Percentiles rank a stretch among this genome's conserved stretches.
phyloP scores from a whole-genome alignment of 495 filamentous ascomycete genomes.

The Aspergillus hancockii region DNA sequence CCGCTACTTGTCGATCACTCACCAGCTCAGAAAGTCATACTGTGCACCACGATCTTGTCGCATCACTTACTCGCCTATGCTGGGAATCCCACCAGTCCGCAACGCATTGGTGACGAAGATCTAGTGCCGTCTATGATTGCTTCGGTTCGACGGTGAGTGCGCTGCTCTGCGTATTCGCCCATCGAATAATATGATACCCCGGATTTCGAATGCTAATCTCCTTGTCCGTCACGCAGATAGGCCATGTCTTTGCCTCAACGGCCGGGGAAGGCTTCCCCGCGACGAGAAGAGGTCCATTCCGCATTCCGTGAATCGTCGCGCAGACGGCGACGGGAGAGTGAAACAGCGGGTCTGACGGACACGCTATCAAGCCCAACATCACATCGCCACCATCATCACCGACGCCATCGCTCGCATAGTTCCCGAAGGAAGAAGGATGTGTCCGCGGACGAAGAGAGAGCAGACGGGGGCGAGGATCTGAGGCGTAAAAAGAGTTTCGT shows the following conservation, averaged over 20 bases:
- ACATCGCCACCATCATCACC: conserved; percentile 37
- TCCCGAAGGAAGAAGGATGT: conserved; percentile 34
- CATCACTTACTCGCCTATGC: background rate
- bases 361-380: conserved; percentile 36
- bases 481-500: conserved; percentile 81
- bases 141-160: background rate
- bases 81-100: background rate
- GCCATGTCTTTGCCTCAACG: conserved; percentile 69
- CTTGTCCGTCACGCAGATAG: background rate
- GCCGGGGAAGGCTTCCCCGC: conserved; percentile 58
- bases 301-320: conserved; percentile 71
- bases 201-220: background rate
- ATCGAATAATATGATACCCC: background rate
- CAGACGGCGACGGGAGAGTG: conserved; percentile 67
- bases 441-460: conserved; percentile 43
- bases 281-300: conserved; percentile 54
- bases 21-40: background rate
- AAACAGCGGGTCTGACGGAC: conserved; percentile 59
- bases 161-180: background rate
- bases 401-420: conserved; percentile 37
- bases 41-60: background rate
- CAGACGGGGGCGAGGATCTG: conserved; percentile 32
- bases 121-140: background rate
- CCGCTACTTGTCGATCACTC: background rate
- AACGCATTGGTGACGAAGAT: background rate